Evolutionary conservation across 2,329 filamentous ascomycete species (phyloP), one percentile per base, ranked within the genome.

Genomic region (Penicillium sp.): DNA sequence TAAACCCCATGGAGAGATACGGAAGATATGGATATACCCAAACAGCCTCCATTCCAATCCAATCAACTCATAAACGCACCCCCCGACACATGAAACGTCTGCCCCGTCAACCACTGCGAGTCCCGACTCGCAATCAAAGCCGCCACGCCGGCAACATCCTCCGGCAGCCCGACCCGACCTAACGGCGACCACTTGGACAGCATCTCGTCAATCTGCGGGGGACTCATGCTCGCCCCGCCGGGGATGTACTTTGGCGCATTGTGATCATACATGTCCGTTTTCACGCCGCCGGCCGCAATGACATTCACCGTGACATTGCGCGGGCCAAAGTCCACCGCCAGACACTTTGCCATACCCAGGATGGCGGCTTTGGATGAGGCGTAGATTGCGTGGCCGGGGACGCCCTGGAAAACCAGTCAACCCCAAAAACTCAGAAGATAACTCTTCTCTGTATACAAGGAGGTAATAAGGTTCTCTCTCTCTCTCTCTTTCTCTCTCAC

Each of bases 101-200:
- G 66, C 2, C 66, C 66, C n/a, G 66, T 68, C 63, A 68, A 54
- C 66, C 66, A 68, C 59, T 68, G 66, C 22, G 64, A 65, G 6
- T 68, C 66, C 4, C 57, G 57, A 38, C 64, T 68, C 39, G 66
- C 66, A 67, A 68, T 67, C 59, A 68, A 59, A 11, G 58, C 49
- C 12, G 59, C 66, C 55, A 67, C 63, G 4, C 61, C 63, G 17
- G 66, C 54, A 47, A 68, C 61, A 60, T 68, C 66, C 20, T 63
- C 63, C 7, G 64, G 59, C 15, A 66, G 50, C 4, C 66, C 66
- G 28, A 61, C 59, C 10, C 66, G 53, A 47, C 63, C 63, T 14
- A 68, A 43, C 10, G 66, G 64, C 14, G 66, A 68, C 66, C 66
- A 68, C 55, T 68, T 68, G 6, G 61, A 63, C 47, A 68, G 17